Percentiles rank a stretch among this genome's conserved stretches.
These are phyloP conservation scores for Pleurotus djamor DNA, from an alignment of 768 basidiomycete genomes.

Conservation along the genomic window DNA sequence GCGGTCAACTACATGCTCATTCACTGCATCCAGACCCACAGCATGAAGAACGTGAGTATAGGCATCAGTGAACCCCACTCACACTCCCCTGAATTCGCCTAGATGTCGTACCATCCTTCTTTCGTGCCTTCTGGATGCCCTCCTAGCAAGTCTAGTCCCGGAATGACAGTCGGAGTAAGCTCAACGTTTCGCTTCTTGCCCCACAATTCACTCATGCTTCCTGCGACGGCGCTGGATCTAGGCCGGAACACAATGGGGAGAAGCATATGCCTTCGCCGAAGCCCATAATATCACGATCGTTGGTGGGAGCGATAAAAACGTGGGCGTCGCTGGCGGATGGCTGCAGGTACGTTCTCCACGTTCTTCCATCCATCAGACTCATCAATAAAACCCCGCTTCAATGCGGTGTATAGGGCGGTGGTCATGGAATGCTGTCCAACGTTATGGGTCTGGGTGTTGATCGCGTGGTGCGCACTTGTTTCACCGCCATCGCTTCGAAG, in stretches of 20 bases:
- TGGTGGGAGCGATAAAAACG: slow-evolving; percentile 40
- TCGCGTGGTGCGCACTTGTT: slow-evolving; percentile 31
- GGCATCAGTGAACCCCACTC: background rate
- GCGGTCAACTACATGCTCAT: background rate
- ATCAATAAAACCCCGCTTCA: background rate
- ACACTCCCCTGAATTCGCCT: background rate
- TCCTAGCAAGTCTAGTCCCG: slow-evolving; percentile 16
- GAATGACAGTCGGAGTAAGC: slow-evolving; percentile 35
- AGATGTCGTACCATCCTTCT: slow-evolving; percentile 31
- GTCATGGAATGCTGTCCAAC: slow-evolving; percentile 40
- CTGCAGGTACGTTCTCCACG: slow-evolving; percentile 22
- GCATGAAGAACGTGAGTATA: slow-evolving; percentile 31
- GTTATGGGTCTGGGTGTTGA: slow-evolving; percentile 46
- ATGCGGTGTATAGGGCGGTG: slow-evolving; percentile 30
- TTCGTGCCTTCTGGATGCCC: slow-evolving; percentile 36
- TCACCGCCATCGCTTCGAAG: background rate
- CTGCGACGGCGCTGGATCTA: no score
- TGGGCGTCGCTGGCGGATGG: slow-evolving; percentile 42
- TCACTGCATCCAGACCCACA: slow-evolving; percentile 28
- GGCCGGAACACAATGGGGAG: slow-evolving; percentile 44
- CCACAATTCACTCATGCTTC: no score
- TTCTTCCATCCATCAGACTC: background rate
- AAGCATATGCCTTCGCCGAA: slow-evolving; percentile 43
- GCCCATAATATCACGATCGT: slow-evolving; percentile 40
- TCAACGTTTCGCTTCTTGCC: no score